A percentile compares a stretch with the other conserved stretches of the same genome.
These are phyloP conservation scores for Collybiopsis confluens DNA, from an alignment of 768 basidiomycete species.

Conservation along the genomic window DNA sequence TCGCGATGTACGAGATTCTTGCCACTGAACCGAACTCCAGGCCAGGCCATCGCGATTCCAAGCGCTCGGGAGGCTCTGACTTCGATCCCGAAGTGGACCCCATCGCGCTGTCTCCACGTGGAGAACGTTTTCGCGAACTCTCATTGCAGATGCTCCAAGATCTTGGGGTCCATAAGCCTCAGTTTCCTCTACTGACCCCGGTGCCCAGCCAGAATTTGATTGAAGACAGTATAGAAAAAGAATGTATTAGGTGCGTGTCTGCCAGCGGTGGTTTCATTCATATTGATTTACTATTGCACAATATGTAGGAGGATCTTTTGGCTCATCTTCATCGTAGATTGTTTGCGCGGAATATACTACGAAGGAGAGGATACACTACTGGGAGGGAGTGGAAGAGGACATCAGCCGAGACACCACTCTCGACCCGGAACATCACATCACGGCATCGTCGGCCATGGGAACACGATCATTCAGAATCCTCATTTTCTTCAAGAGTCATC, in stretches of 20 bases:
- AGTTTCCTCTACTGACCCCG: conserved; percentile 56
- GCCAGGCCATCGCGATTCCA: conserved; percentile 16
- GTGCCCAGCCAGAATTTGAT: conserved; percentile 57
- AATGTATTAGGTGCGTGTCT: conserved; percentile 53
- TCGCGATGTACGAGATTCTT: conserved; percentile 62
- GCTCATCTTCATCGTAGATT: conserved; percentile 7
- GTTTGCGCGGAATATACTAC: conserved; percentile 8
- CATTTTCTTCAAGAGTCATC: background rate
- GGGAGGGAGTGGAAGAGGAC: conserved; percentile 4
- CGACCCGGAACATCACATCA: background rate
- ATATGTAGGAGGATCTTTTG: conserved; percentile 12
- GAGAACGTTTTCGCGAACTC: conserved; percentile 36
- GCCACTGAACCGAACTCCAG: conserved; percentile 37
- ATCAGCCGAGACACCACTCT: background rate
- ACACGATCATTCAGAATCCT: background rate
- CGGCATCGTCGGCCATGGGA: background rate
- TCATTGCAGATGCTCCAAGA: conserved; percentile 65
- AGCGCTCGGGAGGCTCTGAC: background rate
- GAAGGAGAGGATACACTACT: conserved; percentile 2
- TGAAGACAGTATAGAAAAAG: conserved; percentile 62
- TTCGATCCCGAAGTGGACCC: background rate
- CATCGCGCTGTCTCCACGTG: background rate
- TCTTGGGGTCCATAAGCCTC: conserved; percentile 61
- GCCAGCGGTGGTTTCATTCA: background rate
- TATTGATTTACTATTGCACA: conserved; percentile 2